A percentile compares a stretch with the other conserved stretches of the same genome.
phyloP scores from a whole-genome alignment of 1,139 yeast species.

The Debaryomycetaceae sp. region DNA sequence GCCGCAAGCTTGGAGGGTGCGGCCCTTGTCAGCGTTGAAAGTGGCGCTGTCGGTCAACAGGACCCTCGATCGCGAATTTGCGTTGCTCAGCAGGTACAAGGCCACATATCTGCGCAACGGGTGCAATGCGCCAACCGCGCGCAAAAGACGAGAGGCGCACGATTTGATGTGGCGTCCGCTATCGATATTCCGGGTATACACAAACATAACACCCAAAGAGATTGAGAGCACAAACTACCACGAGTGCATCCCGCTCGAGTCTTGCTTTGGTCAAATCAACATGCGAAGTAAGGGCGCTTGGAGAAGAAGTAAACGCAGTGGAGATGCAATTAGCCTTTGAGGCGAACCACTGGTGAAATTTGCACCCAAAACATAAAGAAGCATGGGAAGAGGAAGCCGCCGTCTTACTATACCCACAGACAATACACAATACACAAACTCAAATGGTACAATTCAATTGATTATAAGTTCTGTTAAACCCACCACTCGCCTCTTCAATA shows the following conservation, averaged over 20 bases:
- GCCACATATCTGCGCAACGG: background rate
- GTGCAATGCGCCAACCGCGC: slow-evolving; percentile 6
- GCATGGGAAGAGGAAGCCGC: no score
- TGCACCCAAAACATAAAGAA: no score
- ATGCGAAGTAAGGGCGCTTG: slow-evolving; percentile 37
- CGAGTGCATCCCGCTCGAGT: slow-evolving; percentile 21
- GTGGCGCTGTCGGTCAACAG: slow-evolving; percentile 15
- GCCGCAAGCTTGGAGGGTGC: slow-evolving; percentile 1
- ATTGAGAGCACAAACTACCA: slow-evolving; percentile 21
- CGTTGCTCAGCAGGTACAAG: slow-evolving; percentile 5
- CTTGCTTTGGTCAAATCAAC: slow-evolving; percentile 38
- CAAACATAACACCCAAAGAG: slow-evolving; percentile 24
- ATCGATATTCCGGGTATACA: slow-evolving; percentile 33
- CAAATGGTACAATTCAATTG: no score
- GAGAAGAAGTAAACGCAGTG: slow-evolving; percentile 15
- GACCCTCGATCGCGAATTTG: slow-evolving; percentile 18
- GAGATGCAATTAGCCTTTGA: no score
- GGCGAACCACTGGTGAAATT: no score
- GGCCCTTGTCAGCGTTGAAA: slow-evolving; percentile 8
- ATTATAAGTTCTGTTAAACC: no score
- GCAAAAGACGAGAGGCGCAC: slow-evolving; percentile 18
- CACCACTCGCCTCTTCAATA: no score
- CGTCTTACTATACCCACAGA: no score
- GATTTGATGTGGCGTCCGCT: slow-evolving; percentile 31
- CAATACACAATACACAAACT: no score